Evolutionary conservation across 2,329 filamentous ascomycete species (phyloP).

Genomic region (Diaporthe caulivora): DNA sequence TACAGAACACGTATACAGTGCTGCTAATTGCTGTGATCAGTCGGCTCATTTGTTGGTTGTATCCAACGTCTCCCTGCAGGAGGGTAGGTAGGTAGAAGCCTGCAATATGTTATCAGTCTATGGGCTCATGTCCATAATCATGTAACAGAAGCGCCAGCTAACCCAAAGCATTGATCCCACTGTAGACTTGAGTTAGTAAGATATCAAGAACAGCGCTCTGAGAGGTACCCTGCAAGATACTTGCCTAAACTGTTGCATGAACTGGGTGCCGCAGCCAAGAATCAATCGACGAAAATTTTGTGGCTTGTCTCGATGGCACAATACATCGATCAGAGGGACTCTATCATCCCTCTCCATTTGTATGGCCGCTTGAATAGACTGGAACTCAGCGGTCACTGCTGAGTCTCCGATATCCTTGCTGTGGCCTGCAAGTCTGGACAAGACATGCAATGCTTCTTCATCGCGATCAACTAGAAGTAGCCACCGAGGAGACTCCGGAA

Average conservation of each 20-base stretch:
- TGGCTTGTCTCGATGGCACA: constrained; percentile 53
- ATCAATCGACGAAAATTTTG: constrained; percentile 53
- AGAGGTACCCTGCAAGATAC: not conserved
- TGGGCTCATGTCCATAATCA: not conserved
- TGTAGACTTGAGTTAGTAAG: not conserved
- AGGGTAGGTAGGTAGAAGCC: constrained; percentile 66
- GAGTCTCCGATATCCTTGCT: constrained; percentile 46
- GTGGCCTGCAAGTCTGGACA: constrained; percentile 69
- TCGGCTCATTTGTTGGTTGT: constrained; percentile 57
- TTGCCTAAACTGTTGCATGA: constrained; percentile 60
- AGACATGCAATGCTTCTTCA: constrained; percentile 66
- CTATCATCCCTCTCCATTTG: constrained; percentile 50
- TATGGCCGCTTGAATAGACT: constrained; percentile 52
- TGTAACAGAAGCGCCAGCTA: not conserved
- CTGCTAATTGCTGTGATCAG: constrained; percentile 66
- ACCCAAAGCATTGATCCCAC: constrained; percentile 38
- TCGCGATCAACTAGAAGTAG: constrained; percentile 65
- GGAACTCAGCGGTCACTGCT: constrained; percentile 49
- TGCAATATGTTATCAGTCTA: not conserved
- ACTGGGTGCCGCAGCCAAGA: constrained; percentile 57
- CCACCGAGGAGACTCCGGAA: constrained; percentile 65
- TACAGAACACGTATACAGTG: constrained; percentile 53
- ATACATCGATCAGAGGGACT: constrained; percentile 50
- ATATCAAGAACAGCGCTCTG: not conserved
- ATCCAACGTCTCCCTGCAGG: constrained; percentile 66